These are phyloP conservation scores for Moricandia moricandioides DNA, from an alignment of 345 rosid genomes.

Conservation along the genomic window DNA sequence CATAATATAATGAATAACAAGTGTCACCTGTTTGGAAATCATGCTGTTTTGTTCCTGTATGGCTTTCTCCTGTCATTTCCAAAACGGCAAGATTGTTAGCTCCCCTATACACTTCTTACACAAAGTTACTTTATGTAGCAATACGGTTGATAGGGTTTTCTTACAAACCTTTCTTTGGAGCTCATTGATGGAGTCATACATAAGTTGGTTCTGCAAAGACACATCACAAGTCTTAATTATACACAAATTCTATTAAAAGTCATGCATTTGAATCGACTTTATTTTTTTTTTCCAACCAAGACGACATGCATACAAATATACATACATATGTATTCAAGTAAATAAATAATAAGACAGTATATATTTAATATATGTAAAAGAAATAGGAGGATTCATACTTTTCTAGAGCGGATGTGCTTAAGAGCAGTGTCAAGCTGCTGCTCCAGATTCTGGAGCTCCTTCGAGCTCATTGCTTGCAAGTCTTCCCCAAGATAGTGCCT, in stretches of 20 bases:
- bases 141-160: background rate
- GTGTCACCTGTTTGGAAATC: conserved; percentile 64
- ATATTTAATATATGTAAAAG: background rate
- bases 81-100: conserved; percentile 27
- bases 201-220: conserved; percentile 68
- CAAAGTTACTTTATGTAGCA: background rate
- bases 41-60: conserved; percentile 66
- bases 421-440: conserved; percentile 89
- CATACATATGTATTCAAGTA: background rate
- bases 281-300: background rate
- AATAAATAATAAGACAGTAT: background rate
- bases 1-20: background rate
- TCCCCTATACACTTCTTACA: background rate
- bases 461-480: conserved; percentile 56
- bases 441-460: conserved; percentile 80
- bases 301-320: background rate
- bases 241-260: background rate
- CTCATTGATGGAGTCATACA: conserved; percentile 74
- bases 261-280: background rate
- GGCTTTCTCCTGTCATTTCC: conserved; percentile 56
- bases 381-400: conserved; percentile 39
- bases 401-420: conserved; percentile 70
- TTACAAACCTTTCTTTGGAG: conserved; percentile 70
- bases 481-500: conserved; percentile 90
- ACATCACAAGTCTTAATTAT: conserved; percentile 4